Conservation (phyloP, 2,329 filamentous ascomycete genomes). For the Stagonosporopsis rhizophila region DNA sequence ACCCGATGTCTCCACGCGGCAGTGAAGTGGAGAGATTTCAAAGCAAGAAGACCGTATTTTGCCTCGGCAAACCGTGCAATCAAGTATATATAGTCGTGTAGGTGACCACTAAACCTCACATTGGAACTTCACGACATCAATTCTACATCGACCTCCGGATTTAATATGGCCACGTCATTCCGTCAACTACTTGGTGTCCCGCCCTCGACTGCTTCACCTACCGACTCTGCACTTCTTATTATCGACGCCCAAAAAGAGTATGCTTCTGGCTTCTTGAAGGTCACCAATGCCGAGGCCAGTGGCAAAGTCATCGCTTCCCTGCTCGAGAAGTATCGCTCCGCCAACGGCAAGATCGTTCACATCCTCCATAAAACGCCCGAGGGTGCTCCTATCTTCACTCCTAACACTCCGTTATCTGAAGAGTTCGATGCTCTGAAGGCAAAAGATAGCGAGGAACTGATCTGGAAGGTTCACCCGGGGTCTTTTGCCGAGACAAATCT, state of each 20-base stretch:
- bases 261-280: slow-evolving; percentile 62
- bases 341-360: slow-evolving; percentile 63
- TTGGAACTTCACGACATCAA: neutral
- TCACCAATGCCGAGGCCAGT: slow-evolving; percentile 59
- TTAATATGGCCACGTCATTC: slow-evolving; percentile 47
- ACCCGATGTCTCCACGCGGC: neutral
- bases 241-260: slow-evolving; percentile 77
- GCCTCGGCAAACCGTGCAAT: neutral
- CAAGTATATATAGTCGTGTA: neutral
- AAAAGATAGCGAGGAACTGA: slow-evolving; percentile 57
- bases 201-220: slow-evolving; percentile 61
- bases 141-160: neutral
- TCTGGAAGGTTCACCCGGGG: slow-evolving; percentile 64
- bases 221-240: slow-evolving; percentile 68
- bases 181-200: slow-evolving; percentile 61
- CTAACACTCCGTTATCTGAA: slow-evolving; percentile 62
- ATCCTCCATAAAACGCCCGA: slow-evolving; percentile 65
- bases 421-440: slow-evolving; percentile 66
- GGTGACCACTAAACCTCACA: neutral
- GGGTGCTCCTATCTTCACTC: slow-evolving; percentile 70
- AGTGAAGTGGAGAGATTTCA: slow-evolving; percentile 2
- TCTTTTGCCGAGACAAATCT: slow-evolving; percentile 67
- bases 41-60: slow-evolving; percentile 1
- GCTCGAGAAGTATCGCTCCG: slow-evolving; percentile 64
- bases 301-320: slow-evolving; percentile 63